phyloP scores from a whole-genome alignment of 1,284 basidiomycete species.

The Pyrrhoderma noxium region DNA sequence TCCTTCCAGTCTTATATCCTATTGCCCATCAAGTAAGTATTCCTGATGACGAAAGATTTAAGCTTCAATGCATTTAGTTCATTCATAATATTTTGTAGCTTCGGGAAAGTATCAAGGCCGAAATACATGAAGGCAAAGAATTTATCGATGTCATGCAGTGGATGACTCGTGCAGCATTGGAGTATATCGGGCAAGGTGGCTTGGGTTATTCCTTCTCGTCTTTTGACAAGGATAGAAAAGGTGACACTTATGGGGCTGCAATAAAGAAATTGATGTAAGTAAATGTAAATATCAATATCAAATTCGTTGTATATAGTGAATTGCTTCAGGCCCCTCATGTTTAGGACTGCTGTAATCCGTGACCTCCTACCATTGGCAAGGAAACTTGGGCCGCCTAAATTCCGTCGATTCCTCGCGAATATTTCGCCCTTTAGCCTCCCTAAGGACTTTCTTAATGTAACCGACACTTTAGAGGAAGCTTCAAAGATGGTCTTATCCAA shows the following conservation, averaged over 20 bases:
- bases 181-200: too few species aligned
- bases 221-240: too few species aligned
- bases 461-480: constrained; percentile 30
- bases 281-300: too few species aligned
- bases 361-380: constrained; percentile 7
- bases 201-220: too few species aligned
- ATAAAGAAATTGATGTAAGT: too few species aligned
- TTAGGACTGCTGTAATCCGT: constrained; percentile 20
- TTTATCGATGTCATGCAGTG: constrained; percentile 38
- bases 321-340: constrained; percentile 21
- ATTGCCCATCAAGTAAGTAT: constrained; percentile 28
- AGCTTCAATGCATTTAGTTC: not conserved
- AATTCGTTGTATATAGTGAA: too few species aligned
- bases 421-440: constrained; percentile 29
- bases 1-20: constrained; percentile 33
- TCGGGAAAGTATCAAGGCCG: constrained; percentile 24
- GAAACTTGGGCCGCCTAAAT: constrained; percentile 9
- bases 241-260: too few species aligned
- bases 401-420: constrained; percentile 25
- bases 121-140: constrained; percentile 16
- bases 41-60: not conserved
- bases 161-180: too few species aligned
- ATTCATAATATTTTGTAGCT: too few species aligned
- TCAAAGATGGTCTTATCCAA: constrained; percentile 1
- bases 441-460: constrained; percentile 30